Base-by-base conservation (phyloP, 2,329 filamentous ascomycete genomes). In the Dothideomycetes sp. region DNA sequence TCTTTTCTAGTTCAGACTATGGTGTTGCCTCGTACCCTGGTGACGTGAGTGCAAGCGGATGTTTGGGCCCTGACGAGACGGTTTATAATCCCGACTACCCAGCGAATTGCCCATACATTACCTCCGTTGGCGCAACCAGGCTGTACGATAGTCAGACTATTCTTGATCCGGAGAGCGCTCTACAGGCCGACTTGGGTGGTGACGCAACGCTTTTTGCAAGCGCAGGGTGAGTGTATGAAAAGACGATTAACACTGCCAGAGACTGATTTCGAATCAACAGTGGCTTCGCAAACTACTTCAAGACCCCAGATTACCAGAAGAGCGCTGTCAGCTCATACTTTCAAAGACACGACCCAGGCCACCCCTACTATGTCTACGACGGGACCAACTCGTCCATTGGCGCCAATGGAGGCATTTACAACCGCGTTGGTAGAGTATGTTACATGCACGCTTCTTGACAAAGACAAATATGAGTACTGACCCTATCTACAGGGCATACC, bases 1-100 rank as follows among this genome's bases (percentile, higher is more conserved):
- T 72, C 46, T 64, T 69, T 46, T 64, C 66, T 2, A 66, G 61
- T 62, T 53, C 19, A 66, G 64, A 60, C n/a, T n/a, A n/a, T n/a
- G n/a, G n/a, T n/a, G 50, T 38, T 14, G 36, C 12, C 36, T 40
- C 49, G 1, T 52, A 45, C 1, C 40, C 49, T 1, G 49, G 45
- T 37, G 46, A 47, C 37, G 42, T 7, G 39, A 45, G 53, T 2
- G 11, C 48, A 1, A 39, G 55, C 14, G 50, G 49, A 7, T 54
- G 50, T 39, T 31, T 55, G 4, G 51, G 51, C n/a, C n/a, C n/a
- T 4, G 41, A 51, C 16, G 42, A 38, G 27, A 45, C 38, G 12
- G 41, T 50, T 10, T 53, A 52, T 45, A 45, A 44, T 17, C 50
- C 50, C 4, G 47, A 46, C 2, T 46, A 44, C 24, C 51, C 51